Base-by-base conservation (phyloP, 2,329 filamentous ascomycete species). In the Phyllosticta citrichinensis region DNA sequence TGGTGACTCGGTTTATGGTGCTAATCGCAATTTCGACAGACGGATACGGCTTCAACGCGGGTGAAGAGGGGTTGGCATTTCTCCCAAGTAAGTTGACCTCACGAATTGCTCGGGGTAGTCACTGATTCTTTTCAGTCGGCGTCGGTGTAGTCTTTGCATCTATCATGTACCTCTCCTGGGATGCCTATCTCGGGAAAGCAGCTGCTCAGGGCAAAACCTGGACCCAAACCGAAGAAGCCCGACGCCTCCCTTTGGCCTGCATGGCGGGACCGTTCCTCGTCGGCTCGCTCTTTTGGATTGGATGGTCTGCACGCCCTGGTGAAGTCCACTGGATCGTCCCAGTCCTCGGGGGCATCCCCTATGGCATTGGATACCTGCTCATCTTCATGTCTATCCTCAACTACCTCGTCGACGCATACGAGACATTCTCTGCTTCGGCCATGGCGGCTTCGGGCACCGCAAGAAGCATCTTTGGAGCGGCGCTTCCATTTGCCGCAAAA, bases 401-500 rank as follows among this genome's bases (percentile, higher is more conserved):
- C 66, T 88, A 91, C 71, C 72, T 80, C 19, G 77, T 80, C 17
- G 78, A 81, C 61, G 87, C 87, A 22, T 92, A 92, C 73, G 87
- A 87, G 59, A 74, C 84, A 25, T 91, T 89, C 70, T 87, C 88
- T 25, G 88, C 88, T 55, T 86, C 82, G 62, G 90, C 91, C 3
- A 80, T 96, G 72, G 90, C 91, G 12, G 90, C 91, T 53, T 94
- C 96, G 68, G 87, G 87, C 55, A 89, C 94, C 71, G 83, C 88
- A 62, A 82, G 92, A 58, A 91, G 87, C 65, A 79, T 81, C 20
- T 94, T 95, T 77, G 91, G 87, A 63, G 90, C 89, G 0, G 70
- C 77, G 2, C 58, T 79, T 22, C 78, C 78, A 9, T 80, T 80
- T 65, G 77, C 76, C 0, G 74, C 77, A 27, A 69, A 68, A 55